Percentiles rank a stretch among this genome's conserved stretches.
These are phyloP conservation scores for Coelastrella sp. DNA, from an alignment of 139 green algal genomes.

Conservation along the genomic window DNA sequence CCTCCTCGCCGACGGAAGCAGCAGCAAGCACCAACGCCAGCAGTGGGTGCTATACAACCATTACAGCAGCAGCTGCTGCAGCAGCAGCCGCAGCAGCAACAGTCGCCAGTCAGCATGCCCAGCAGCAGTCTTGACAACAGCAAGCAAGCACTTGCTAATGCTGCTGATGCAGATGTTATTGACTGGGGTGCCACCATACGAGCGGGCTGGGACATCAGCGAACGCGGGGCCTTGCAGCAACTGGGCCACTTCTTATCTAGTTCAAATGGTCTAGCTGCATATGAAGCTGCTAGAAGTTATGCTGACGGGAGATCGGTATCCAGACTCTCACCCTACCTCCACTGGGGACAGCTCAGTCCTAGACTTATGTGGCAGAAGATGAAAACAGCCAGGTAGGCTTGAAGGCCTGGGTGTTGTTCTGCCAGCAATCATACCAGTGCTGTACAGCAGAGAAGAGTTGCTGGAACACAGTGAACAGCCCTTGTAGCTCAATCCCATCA, in stretches of 20 bases:
- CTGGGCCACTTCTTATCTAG: slow-evolving; percentile 62
- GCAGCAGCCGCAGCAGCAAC: background rate
- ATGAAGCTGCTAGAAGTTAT: slow-evolving; percentile 58
- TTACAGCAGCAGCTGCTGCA: slow-evolving; percentile 28
- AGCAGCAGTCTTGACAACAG: slow-evolving; percentile 22
- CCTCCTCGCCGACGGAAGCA: slow-evolving; percentile 3
- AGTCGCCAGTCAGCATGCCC: background rate
- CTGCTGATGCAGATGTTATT: slow-evolving; percentile 20
- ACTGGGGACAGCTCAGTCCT: slow-evolving; percentile 65
- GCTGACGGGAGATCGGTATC: slow-evolving; percentile 66
- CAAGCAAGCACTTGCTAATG: slow-evolving; percentile 16
- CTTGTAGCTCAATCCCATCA: too few species aligned
- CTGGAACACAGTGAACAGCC: too few species aligned
- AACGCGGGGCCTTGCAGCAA: slow-evolving; percentile 51
- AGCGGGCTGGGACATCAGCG: slow-evolving; percentile 53
- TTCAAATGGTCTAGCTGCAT: slow-evolving; percentile 52
- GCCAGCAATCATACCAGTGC: too few species aligned
- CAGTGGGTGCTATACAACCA: too few species aligned
- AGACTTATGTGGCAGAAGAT: slow-evolving; percentile 53
- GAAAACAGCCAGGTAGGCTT: slow-evolving; percentile 33
- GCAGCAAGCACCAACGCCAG: slow-evolving; percentile 4
- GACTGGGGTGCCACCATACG: slow-evolving; percentile 58
- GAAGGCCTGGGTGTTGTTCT: too few species aligned
- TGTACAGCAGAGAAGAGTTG: too few species aligned
- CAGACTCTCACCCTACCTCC: slow-evolving; percentile 71